Conservation (phyloP, 1,284 basidiomycete genomes). For the Tilletia setariae region DNA sequence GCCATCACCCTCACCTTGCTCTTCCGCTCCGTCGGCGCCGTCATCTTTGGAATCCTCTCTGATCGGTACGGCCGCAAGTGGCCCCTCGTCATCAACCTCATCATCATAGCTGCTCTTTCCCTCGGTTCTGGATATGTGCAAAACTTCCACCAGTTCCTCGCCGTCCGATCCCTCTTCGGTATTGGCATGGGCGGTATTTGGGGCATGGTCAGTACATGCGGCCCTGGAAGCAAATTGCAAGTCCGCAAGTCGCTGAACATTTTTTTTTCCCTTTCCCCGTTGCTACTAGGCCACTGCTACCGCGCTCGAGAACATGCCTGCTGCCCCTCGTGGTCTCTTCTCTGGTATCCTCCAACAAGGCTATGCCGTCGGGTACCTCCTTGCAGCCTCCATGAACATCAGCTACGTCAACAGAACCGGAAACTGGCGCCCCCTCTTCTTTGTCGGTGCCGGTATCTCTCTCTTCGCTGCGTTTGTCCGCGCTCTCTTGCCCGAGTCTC, state of each 20-base stretch:
- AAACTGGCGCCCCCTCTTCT: slow-evolving; percentile 60
- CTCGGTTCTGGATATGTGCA: slow-evolving; percentile 65
- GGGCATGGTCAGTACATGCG: too few species aligned
- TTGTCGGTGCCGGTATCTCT: slow-evolving; percentile 63
- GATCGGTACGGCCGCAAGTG: slow-evolving; percentile 82
- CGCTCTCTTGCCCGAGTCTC: slow-evolving; percentile 72
- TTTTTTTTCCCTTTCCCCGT: slow-evolving; percentile 10
- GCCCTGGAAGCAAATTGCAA: too few species aligned
- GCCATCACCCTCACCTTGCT: slow-evolving; percentile 89
- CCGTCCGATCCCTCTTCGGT: slow-evolving; percentile 55
- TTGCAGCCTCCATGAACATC: slow-evolving; percentile 72
- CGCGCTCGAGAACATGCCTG: slow-evolving; percentile 83
- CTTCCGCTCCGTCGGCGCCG: slow-evolving; percentile 80
- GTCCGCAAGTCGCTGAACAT: too few species aligned
- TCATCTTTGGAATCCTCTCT: slow-evolving; percentile 65
- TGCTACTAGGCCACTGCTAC: slow-evolving; percentile 59
- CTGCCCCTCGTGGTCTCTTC: slow-evolving; percentile 77
- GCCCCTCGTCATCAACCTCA: slow-evolving; percentile 73
- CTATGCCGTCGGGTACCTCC: slow-evolving; percentile 63
- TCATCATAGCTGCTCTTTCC: slow-evolving; percentile 62
- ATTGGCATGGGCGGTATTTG: slow-evolving; percentile 65
- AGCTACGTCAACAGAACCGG: slow-evolving; percentile 55
- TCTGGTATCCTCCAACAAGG: slow-evolving; percentile 81
- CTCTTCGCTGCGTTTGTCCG: slow-evolving; percentile 72
- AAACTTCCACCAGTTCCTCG: slow-evolving; percentile 59